Evolutionary conservation across 1,139 yeast species (phyloP), one percentile per base, ranked within the genome.

Genomic region (Blastobotrys petasosporus): DNA sequence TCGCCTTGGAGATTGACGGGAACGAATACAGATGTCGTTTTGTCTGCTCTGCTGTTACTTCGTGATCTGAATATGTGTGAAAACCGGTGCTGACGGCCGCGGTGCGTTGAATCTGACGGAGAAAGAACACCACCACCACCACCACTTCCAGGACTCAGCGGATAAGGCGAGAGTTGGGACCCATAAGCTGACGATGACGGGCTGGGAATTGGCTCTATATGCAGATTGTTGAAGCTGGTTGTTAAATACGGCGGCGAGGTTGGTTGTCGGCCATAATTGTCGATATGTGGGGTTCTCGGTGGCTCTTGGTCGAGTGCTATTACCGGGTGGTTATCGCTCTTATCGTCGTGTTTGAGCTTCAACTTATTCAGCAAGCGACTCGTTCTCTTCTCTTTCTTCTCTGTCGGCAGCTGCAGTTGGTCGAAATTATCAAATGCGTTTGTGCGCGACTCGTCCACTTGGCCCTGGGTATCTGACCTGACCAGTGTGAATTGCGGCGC

Each of bases 401-500:
- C 25, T 4, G 25, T 20, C 7, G 25, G 25, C 7, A 20, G 4
- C 7, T 20, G 25, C 25, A 20, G 25, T 20, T 20, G 4, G 7
- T 20, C 25, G 25, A 20, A 20, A 20, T 11, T 17, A 25, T 39
- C 23, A 15, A 20, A 23, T 16, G 32, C 42, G 32, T 25, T 25
- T 28, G 15, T 13, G 32, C n/a, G 32, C 5, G 23, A 33, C 17
- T 8, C 36, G 23, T 30, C 38, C 23, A 23, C 41, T 3, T 16
- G 37, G 13, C 42, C 47, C 37, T 23, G 33, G 29, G 42, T 35
- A 11, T 36, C 30, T 12, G 45, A 33, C 9, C 45, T 20, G 33
- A 42, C 34, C 13, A 42, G 32, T 4, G 36, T 36, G 15, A 42
- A 42, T 23, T 42, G 40, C 8, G 45, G 45, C 23, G 38, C 37